Conservation (phyloP, 2,329 filamentous ascomycete species). For the Penicillium sp. region DNA sequence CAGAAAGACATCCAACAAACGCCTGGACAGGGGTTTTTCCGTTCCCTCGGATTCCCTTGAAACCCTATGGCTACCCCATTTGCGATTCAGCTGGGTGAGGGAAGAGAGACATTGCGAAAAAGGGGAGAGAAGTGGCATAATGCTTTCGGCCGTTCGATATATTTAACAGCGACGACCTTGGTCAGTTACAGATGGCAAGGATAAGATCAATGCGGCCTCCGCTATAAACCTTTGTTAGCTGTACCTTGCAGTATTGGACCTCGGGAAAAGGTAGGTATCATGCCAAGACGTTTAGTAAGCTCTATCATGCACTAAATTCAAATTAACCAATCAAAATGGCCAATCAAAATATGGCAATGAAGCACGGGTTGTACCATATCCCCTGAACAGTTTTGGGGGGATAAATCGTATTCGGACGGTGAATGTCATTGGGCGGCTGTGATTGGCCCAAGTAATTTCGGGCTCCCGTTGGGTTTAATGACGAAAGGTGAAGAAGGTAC, state of each 20-base stretch:
- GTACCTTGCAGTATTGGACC: too few relatives aligned
- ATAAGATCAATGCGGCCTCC: too few relatives aligned
- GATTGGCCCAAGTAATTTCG: not conserved
- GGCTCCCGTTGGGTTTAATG: too few relatives aligned
- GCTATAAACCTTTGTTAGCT: not conserved
- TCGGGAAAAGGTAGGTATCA: not conserved
- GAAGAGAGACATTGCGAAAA: conserved; percentile 6
- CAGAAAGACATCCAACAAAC: conserved; percentile 36
- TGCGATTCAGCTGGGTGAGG: conserved; percentile 1
- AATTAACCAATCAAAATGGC: not conserved
- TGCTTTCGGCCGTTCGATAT: not conserved
- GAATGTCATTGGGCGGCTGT: not conserved
- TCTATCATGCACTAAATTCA: not conserved
- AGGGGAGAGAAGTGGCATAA: conserved; percentile 4
- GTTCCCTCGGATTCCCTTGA: not conserved
- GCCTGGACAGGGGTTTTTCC: conserved; percentile 16
- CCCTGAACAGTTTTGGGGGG: too few relatives aligned
- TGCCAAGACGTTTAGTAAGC: not conserved
- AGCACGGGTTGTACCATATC: not conserved
- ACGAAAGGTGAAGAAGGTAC: too few relatives aligned
- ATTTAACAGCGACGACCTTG: not conserved
- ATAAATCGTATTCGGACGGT: too few relatives aligned
- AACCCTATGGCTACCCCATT: conserved; percentile 1
- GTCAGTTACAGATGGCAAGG: not conserved
- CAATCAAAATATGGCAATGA: not conserved